A percentile compares a stretch with the other conserved stretches of the same genome.
Conservation (phyloP, 148 eudicot genomes). For the Rhododendron griersonianum region DNA sequence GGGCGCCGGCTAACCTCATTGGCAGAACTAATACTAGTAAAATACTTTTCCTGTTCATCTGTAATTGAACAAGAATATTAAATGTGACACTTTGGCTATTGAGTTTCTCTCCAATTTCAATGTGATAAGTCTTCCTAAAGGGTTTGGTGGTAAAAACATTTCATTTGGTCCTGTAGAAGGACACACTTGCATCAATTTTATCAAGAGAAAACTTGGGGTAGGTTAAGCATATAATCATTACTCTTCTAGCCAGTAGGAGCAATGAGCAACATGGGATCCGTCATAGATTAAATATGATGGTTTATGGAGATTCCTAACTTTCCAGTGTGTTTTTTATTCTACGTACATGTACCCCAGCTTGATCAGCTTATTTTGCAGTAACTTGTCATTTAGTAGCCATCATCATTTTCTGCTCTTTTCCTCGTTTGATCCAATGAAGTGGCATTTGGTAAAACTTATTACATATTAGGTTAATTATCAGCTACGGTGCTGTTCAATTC, state of each 20-base stretch:
- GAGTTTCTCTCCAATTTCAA: not conserved
- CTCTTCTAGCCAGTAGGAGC: not conserved
- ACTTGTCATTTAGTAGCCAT: not conserved
- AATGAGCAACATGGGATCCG: not conserved
- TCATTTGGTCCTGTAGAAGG: not conserved
- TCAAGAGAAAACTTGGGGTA: not conserved
- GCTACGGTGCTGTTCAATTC: not conserved
- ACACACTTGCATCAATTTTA: not conserved
- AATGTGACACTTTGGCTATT: not conserved
- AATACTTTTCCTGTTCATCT: not conserved
- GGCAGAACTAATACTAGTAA: not conserved
- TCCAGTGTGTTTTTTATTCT: not conserved
- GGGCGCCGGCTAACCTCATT: not conserved
- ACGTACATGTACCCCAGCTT: not conserved
- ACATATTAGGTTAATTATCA: not conserved
- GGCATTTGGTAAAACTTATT: not conserved
- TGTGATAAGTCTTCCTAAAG: not conserved
- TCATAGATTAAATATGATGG: not conserved
- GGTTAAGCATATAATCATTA: not conserved
- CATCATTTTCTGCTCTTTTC: not conserved
- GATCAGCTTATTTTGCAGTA: not conserved
- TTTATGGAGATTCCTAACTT: not conserved
- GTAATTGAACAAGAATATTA: not conserved
- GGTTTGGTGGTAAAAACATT: not conserved
- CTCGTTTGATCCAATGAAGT: not conserved